Conservation (phyloP, 495 filamentous ascomycete genomes). For the Astrothelium macrocarpum region DNA sequence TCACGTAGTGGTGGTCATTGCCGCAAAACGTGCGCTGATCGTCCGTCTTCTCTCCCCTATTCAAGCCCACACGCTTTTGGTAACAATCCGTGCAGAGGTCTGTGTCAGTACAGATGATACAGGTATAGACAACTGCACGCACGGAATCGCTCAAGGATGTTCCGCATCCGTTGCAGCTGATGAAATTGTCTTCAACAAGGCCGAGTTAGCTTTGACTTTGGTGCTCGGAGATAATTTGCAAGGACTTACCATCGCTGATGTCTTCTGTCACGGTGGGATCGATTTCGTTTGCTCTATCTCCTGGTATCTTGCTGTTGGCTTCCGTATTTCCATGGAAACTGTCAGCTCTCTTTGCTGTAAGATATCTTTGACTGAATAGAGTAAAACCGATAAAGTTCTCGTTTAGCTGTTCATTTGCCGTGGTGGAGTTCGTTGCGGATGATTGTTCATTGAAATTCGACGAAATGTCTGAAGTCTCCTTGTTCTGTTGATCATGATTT, state of each 20-base stretch:
- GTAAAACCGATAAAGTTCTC: neutral
- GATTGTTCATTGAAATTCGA: neutral
- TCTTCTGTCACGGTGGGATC: neutral
- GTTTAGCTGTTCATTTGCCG: neutral
- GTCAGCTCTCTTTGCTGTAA: no score
- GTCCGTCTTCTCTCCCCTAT: neutral
- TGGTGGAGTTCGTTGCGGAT: neutral
- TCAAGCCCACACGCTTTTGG: neutral
- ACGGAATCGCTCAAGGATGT: neutral
- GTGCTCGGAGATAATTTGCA: neutral
- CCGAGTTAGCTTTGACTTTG: neutral
- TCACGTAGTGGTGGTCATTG: neutral
- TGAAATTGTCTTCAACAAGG: neutral
- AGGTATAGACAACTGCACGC: neutral
- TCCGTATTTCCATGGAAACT: neutral
- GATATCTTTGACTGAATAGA: neutral
- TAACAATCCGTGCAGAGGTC: conserved; percentile 4
- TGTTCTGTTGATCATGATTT: neutral
- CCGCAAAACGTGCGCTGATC: neutral
- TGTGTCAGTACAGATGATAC: neutral
- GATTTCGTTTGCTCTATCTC: neutral
- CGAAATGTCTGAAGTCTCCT: neutral
- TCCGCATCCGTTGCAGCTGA: neutral
- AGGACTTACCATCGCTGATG: neutral
- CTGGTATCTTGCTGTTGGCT: neutral